Conservation (phyloP, 306 rosid genomes). For the Potentilla sterilis region DNA sequence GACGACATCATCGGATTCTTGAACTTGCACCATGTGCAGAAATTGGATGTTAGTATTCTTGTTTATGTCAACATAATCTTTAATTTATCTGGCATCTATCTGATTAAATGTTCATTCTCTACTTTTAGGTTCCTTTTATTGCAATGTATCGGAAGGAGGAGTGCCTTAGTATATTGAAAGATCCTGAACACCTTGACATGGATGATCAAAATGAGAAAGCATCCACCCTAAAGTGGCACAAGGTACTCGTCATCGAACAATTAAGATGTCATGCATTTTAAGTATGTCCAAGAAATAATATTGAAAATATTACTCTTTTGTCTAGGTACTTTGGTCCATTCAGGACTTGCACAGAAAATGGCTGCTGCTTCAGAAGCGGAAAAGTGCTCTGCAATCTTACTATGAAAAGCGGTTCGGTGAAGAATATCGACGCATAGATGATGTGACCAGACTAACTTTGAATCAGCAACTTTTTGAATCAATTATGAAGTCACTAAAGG, state of each 20-base stretch:
- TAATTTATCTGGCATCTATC: constrained; percentile 24
- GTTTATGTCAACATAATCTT: constrained; percentile 1
- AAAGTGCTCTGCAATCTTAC: constrained; percentile 76
- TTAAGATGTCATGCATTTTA: neutral
- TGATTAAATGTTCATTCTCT: constrained; percentile 15
- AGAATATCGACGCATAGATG: constrained; percentile 74
- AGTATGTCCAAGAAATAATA: neutral
- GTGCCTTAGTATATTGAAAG: constrained; percentile 75
- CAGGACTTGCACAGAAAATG: constrained; percentile 92
- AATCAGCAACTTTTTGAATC: constrained; percentile 84
- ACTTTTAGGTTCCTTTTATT: constrained; percentile 75
- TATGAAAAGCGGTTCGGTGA: constrained; percentile 80
- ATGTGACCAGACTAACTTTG: constrained; percentile 68
- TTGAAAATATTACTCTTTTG: constrained; percentile 19
- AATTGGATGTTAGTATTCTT: constrained; percentile 71
- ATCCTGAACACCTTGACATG: constrained; percentile 49
- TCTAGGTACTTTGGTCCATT: constrained; percentile 88
- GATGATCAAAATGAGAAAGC: constrained; percentile 56
- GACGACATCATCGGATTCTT: constrained; percentile 75
- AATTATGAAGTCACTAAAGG: constrained; percentile 77
- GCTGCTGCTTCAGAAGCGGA: constrained; percentile 91
- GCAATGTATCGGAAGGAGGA: constrained; percentile 95
- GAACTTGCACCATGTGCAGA: constrained; percentile 87
- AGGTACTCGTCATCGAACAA: constrained; percentile 39
- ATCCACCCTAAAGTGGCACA: constrained; percentile 85